phyloP scores from a whole-genome alignment of 208 protist species.

The Leishmania aethiopica region DNA sequence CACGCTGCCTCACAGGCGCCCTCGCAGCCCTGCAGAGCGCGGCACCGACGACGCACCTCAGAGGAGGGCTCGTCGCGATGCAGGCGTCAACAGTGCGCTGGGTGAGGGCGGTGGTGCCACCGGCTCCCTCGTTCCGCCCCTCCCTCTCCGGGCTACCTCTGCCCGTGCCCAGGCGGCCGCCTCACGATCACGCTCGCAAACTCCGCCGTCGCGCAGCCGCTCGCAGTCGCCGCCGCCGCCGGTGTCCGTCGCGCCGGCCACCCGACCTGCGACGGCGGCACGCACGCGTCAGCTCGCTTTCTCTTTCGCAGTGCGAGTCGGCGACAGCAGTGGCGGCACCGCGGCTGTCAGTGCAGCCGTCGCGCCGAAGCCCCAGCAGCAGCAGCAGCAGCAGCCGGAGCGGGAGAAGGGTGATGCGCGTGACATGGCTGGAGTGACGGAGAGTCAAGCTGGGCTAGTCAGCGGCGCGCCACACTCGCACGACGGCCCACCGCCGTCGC shows the following conservation, averaged over 20 bases:
- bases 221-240: constrained; percentile 15
- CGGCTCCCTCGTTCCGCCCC: neutral
- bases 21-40: neutral
- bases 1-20: neutral
- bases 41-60: neutral
- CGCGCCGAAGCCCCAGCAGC: neutral
- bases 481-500: neutral
- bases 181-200: constrained; percentile 13
- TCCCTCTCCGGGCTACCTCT: constrained; percentile 12
- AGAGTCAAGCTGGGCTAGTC: neutral
- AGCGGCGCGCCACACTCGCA: neutral
- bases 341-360: neutral
- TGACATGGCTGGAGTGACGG: neutral
- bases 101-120: neutral
- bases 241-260: neutral
- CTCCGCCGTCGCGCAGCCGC: constrained; percentile 9
- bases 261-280: neutral
- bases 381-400: neutral
- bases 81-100: neutral
- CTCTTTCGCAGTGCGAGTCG: constrained; percentile 7
- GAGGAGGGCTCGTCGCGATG: neutral
- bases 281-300: neutral
- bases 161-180: constrained; percentile 19
- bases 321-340: neutral
- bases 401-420: neutral